Percentiles rank a stretch among this genome's conserved stretches.
phyloP scores from a whole-genome alignment of 1,139 yeast species.

The Taphrina deformans region DNA sequence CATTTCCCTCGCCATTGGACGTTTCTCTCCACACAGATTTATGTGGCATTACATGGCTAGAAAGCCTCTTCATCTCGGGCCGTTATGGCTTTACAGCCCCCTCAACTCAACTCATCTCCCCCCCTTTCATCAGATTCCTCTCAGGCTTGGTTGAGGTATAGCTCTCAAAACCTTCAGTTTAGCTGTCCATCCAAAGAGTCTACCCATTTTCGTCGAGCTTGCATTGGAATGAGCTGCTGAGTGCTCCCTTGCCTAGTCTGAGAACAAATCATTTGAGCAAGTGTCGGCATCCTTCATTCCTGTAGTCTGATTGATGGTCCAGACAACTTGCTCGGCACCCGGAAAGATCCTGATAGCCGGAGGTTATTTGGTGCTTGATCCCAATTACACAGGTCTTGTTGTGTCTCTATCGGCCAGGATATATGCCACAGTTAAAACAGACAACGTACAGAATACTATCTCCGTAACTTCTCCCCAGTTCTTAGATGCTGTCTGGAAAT shows the following conservation, averaged over 20 bases:
- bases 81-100: neutral
- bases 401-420: constrained; percentile 87
- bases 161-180: too few relatives aligned
- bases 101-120: neutral
- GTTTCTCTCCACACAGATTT: neutral
- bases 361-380: constrained; percentile 86
- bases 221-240: too few relatives aligned
- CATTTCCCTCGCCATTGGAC: neutral
- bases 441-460: constrained; percentile 42
- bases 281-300: neutral
- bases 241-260: too few relatives aligned
- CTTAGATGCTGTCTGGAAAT: constrained; percentile 66
- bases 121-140: too few relatives aligned
- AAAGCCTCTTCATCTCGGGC: neutral
- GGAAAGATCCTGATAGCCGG: constrained; percentile 94
- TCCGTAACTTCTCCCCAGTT: constrained; percentile 78
- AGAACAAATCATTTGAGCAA: too few relatives aligned
- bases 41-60: neutral
- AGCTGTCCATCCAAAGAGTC: too few relatives aligned
- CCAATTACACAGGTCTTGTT: constrained; percentile 71
- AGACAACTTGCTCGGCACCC: constrained; percentile 63
- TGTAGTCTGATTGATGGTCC: neutral
- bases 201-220: too few relatives aligned
- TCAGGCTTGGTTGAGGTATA: too few relatives aligned
- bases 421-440: constrained; percentile 58